Percentiles rank a stretch among this genome's conserved stretches.
phyloP scores from a whole-genome alignment of 129 eudicot genomes.

The Daucus carota region DH1_v3.0 NC_030386.2:2965001-2965500 shows the following conservation, averaged over 20 bases:
- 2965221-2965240: slow-evolving; percentile 11
- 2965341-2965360: slow-evolving; percentile 11
- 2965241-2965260: slow-evolving; percentile 11
- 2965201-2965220: not conserved
- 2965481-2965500: slow-evolving; percentile 18
- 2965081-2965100: slow-evolving; percentile 11
- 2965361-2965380: slow-evolving; percentile 14
- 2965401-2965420: not conserved
- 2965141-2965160: slow-evolving; percentile 4
- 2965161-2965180: slow-evolving; percentile 3
- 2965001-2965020: not conserved
- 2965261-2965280: slow-evolving; percentile 13
- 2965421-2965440: slow-evolving; percentile 4
- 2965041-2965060: slow-evolving; percentile 2
- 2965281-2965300: not conserved
- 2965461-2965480: slow-evolving; percentile 15
- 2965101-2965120: slow-evolving; percentile 8
- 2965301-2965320: slow-evolving; percentile 5
- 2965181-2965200: slow-evolving; percentile 5
- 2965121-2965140: not conserved
- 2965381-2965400: not conserved
- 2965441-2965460: slow-evolving; percentile 11
- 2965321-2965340: slow-evolving; percentile 15
- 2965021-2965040: not conserved
- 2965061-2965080: slow-evolving; percentile 1